These are phyloP conservation scores for Phytopythium kandeliae DNA, from an alignment of 352 stramenopile genomes.

Conservation along the genomic window DNA sequence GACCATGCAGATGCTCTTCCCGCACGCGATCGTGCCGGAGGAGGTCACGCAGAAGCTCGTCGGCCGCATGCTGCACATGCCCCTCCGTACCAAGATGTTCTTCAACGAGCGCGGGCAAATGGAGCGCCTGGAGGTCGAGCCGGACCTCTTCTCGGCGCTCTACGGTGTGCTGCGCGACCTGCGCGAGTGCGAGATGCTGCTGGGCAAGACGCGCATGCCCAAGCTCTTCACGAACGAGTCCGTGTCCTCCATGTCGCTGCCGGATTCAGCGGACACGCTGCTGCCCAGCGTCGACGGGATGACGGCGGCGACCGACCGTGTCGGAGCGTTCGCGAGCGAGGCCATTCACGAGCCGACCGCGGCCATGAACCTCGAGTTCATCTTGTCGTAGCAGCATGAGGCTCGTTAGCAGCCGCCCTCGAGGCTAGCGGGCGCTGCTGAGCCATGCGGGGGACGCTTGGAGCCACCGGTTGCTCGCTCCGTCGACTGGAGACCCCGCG, in stretches of 20 bases:
- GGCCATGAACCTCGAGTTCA: conserved; percentile 5
- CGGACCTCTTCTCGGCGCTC: conserved; percentile 34
- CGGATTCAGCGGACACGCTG: too few species aligned
- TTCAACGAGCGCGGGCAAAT: conserved; percentile 29
- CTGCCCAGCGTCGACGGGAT: too few species aligned
- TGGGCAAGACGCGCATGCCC: conserved; percentile 12
- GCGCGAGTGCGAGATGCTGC: conserved; percentile 29
- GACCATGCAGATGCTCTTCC: conserved; percentile 45
- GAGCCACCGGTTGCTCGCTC: too few species aligned
- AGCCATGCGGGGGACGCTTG: too few species aligned
- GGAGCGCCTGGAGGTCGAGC: conserved; percentile 27
- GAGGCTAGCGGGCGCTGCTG: too few species aligned
- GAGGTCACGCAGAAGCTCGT: conserved; percentile 39
- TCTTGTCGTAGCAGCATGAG: conserved; percentile 8
- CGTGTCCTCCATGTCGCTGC: too few species aligned
- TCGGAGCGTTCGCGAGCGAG: too few species aligned
- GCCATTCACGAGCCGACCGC: too few species aligned
- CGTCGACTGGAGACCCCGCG: too few species aligned
- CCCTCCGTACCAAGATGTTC: conserved; percentile 33
- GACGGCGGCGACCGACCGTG: too few species aligned
- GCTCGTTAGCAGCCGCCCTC: conserved; percentile 2
- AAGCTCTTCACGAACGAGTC: conserved; percentile 1
- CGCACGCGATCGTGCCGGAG: conserved; percentile 25
- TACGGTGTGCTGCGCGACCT: conserved; percentile 29
- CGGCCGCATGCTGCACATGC: conserved; percentile 31